These are phyloP conservation scores for Isatis lusitanica DNA, from an alignment of 441 rosid genomes.

Conservation along the genomic window DNA sequence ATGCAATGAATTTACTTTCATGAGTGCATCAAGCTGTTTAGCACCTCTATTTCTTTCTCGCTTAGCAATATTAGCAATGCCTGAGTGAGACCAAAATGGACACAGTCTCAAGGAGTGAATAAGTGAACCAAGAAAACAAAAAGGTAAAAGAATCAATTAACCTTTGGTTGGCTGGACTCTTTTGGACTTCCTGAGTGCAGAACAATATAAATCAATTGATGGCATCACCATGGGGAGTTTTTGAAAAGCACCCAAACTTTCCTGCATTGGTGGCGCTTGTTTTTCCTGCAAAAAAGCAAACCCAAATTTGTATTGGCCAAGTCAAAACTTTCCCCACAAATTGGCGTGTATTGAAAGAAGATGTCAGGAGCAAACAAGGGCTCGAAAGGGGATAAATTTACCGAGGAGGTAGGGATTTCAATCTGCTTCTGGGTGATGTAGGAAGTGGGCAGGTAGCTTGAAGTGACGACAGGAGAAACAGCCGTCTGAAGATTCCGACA, in stretches of 20 bases:
- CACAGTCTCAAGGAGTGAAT: not conserved
- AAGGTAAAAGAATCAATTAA: conserved; percentile 16
- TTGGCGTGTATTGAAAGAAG: conserved; percentile 5
- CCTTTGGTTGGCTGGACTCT: conserved; percentile 85
- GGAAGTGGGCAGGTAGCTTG: conserved; percentile 61
- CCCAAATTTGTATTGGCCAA: not conserved
- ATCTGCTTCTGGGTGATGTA: conserved; percentile 37
- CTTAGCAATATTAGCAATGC: conserved; percentile 90
- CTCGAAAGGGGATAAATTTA: conserved; percentile 6
- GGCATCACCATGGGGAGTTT: conserved; percentile 97
- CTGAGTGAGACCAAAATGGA: conserved; percentile 44
- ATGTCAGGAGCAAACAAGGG: not conserved
- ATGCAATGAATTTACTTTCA: conserved; percentile 60
- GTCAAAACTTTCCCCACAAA: not conserved
- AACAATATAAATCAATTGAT: conserved; percentile 69
- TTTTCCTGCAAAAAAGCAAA: conserved; percentile 45
- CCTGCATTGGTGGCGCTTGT: conserved; percentile 30
- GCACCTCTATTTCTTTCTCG: conserved; percentile 92
- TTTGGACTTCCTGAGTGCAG: conserved; percentile 77
- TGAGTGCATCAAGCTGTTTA: conserved; percentile 93
- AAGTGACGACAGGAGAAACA: conserved; percentile 47
- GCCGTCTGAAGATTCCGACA: conserved; percentile 56
- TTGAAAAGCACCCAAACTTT: conserved; percentile 85
- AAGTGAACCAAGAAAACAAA: not conserved
- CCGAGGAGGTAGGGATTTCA: conserved; percentile 34